Evolutionary conservation across 768 basidiomycete species (phyloP), one percentile per base, ranked within the genome.

Genomic region (Mycena alexandri): DNA sequence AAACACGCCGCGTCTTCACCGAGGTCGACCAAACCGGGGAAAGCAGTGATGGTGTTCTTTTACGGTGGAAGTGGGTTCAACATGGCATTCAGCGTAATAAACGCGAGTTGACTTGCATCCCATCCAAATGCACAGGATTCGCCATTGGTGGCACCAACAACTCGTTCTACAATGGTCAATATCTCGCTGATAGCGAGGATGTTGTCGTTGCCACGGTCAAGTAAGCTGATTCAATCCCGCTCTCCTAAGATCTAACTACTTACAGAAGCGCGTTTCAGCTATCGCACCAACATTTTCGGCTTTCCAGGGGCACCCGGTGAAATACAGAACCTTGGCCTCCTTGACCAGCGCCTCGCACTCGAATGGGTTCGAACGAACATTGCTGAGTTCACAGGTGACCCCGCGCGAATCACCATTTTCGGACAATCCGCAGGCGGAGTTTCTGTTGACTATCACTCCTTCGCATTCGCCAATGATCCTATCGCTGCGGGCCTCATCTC

Each of bases 21-120:
- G 41, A 55, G 55, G 5, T 46, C 46, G 54, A 63, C 44, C 24
- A 46, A 38, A 24, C 25, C 24, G 25, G 12, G 43, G 33, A 65
- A 58, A 50, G 46, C 54, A 57, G 63, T 65, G 47, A 57, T 65
- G 55, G 63, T 65, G 46, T 65, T 65, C 55, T 65, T 65, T 43
- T 58, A 65, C 36, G 63, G 63, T 34, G 63, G 63, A 50, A 50
- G 63, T 65, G 63, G 11, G 63, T 44, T 22, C 41, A 41, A 41
- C 22, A 17, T 33, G 22, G n/a, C 33, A 34, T 53, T 53, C 29
- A 24, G 33, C 22, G 24, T 6, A 61, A 51, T 36, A 56, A 56
- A 42, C 14, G 22, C 38, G 24, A 29, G 22, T 19, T 63, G 46
- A 65, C 34, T 57, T 33, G 21, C 19, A 13, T 33, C 25, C 16